Evolutionary conservation across 2,329 filamentous ascomycete species (phyloP).

Genomic region (Fusarium sp.): DNA sequence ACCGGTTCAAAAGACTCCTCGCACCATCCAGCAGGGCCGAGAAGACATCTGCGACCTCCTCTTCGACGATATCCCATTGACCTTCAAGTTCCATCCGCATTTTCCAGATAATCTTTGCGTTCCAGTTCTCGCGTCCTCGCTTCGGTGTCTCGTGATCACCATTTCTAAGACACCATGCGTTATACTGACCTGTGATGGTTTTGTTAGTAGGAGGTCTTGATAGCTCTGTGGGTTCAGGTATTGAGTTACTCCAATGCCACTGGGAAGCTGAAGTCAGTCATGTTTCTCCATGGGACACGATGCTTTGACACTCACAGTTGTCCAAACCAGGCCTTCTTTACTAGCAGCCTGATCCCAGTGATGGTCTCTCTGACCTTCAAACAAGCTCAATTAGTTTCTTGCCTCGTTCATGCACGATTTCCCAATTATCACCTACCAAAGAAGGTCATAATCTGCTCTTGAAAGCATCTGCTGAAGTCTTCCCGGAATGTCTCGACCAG

Average conservation of each 20-base stretch:
- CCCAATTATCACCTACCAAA: slow-evolving; percentile 22
- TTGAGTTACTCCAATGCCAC: slow-evolving; percentile 39
- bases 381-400: neutral
- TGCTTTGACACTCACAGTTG: slow-evolving; percentile 20
- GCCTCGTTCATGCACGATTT: neutral
- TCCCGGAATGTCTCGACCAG: neutral
- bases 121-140: slow-evolving; percentile 44
- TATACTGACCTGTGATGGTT: slow-evolving; percentile 41
- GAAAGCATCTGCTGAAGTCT: slow-evolving; percentile 23
- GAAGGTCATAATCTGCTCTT: slow-evolving; percentile 24
- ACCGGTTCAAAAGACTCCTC: neutral
- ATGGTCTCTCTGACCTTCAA: slow-evolving; percentile 8
- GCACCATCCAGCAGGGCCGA: neutral
- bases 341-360: slow-evolving; percentile 36
- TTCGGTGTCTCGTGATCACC: slow-evolving; percentile 40
- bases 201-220: neutral
- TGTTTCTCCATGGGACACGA: neutral
- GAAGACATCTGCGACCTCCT: slow-evolving; percentile 35
- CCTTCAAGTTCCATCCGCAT: slow-evolving; percentile 46
- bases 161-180: slow-evolving; percentile 46
- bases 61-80: slow-evolving; percentile 46
- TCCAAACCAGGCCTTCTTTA: slow-evolving; percentile 21
- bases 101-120: slow-evolving; percentile 48
- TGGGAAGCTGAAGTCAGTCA: slow-evolving; percentile 1
- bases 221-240: neutral